phyloP scores from a whole-genome alignment of 148 eudicot species.

The Vaccinium corymbosum region DNA sequence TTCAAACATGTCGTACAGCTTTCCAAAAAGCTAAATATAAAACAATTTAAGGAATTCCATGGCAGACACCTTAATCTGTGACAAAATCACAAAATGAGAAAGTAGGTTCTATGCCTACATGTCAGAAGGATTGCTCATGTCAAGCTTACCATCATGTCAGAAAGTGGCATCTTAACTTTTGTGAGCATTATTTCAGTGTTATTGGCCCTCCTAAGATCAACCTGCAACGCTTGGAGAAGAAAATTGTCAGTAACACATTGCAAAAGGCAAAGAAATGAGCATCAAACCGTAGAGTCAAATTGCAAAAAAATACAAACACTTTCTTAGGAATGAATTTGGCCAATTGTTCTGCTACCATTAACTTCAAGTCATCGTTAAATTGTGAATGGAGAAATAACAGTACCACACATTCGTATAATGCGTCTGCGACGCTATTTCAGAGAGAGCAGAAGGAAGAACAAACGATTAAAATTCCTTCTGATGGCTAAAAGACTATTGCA shows the following conservation, averaged over 20 bases:
- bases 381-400: not conserved
- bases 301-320: not conserved
- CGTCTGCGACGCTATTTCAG: not conserved
- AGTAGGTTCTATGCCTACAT: not conserved
- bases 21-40: not conserved
- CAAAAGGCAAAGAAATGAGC: conserved; percentile 4
- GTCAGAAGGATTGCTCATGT: not conserved
- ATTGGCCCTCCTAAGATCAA: conserved; percentile 88
- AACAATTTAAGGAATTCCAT: not conserved
- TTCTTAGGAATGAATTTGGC: not conserved
- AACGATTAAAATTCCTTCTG: not conserved
- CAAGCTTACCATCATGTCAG: conserved; percentile 91
- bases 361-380: not conserved
- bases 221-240: conserved; percentile 35
- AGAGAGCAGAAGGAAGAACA: not conserved
- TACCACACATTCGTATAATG: not conserved
- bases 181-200: conserved; percentile 98
- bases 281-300: conserved; percentile 8
- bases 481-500: not conserved
- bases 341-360: not conserved
- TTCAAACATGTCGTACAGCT: not conserved
- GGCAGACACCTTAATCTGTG: conserved; percentile 11
- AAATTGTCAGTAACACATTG: conserved; percentile 7
- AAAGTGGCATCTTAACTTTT: conserved; percentile 97
- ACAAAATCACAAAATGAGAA: not conserved